phyloP scores from a whole-genome alignment of 1,284 basidiomycete species.

The Amylostereum areolatum region DNA sequence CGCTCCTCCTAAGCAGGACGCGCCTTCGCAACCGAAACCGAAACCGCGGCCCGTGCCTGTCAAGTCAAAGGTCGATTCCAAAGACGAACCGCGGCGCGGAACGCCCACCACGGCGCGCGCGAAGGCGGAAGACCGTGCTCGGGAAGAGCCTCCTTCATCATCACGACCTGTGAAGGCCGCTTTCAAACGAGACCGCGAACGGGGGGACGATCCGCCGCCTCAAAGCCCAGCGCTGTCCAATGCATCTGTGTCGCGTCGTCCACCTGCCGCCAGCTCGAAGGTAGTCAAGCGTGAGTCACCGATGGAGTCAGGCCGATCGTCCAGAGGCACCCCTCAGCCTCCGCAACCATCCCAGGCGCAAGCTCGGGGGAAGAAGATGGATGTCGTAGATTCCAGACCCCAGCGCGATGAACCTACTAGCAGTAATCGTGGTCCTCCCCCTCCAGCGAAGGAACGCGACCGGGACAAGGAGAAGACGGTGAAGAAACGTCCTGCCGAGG shows the following conservation, averaged over 20 bases:
- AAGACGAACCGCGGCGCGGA: constrained; percentile 7
- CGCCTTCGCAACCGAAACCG: neutral
- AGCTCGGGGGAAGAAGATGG: constrained; percentile 15
- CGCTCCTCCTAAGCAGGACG: neutral
- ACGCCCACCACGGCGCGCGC: neutral
- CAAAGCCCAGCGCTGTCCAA: neutral
- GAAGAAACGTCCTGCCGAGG: too few species aligned
- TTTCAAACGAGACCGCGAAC: constrained; percentile 11
- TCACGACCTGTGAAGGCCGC: constrained; percentile 5
- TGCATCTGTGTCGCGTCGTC: neutral
- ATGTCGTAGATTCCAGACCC: constrained; percentile 5
- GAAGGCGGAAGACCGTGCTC: constrained; percentile 1
- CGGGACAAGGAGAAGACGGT: constrained; percentile 15
- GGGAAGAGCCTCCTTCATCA: constrained; percentile 1
- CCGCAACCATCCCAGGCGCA: constrained; percentile 2
- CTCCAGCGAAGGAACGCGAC: constrained; percentile 19
- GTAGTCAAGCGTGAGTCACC: neutral
- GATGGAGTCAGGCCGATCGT: constrained; percentile 1
- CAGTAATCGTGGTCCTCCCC: constrained; percentile 14
- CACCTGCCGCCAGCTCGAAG: constrained; percentile 1
- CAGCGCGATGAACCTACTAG: constrained; percentile 8
- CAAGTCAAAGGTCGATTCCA: too few species aligned
- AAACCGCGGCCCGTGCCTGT: too few species aligned
- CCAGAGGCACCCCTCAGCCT: neutral
- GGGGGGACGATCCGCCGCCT: neutral